phyloP scores from a whole-genome alignment of 768 basidiomycete genomes.

The Pisolithus tinctorius region DNA sequence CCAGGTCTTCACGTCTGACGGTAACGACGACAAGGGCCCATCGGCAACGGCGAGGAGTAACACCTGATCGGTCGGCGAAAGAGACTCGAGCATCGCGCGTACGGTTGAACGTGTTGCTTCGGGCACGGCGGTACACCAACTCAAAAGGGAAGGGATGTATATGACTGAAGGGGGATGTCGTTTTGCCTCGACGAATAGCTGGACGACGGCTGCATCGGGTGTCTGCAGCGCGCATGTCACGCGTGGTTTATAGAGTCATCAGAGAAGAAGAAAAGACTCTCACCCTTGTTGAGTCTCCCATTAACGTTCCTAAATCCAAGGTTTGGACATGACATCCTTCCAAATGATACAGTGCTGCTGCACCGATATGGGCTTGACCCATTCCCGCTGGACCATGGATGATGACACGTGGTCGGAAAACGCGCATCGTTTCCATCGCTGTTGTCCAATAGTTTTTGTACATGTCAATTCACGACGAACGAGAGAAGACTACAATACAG shows the following conservation, averaged over 20 bases:
- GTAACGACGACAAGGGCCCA: slow-evolving; percentile 60
- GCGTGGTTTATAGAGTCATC: background rate
- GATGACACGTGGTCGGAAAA: slow-evolving; percentile 84
- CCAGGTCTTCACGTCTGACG: slow-evolving; percentile 82
- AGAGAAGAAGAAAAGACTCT: slow-evolving; percentile 18
- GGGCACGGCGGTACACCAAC: slow-evolving; percentile 81
- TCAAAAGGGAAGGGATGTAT: slow-evolving; percentile 83
- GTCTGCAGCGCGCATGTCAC: slow-evolving; percentile 43
- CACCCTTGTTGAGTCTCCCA: slow-evolving; percentile 87
- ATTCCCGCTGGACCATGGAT: slow-evolving; percentile 78
- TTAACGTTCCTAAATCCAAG: slow-evolving; percentile 81
- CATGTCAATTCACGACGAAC: no score
- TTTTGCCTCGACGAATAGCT: slow-evolving; percentile 94
- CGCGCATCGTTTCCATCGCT: slow-evolving; percentile 89
- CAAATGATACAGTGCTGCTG: slow-evolving; percentile 86
- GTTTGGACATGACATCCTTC: slow-evolving; percentile 96
- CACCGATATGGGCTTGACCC: slow-evolving; percentile 88
- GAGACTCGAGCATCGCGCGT: slow-evolving; percentile 84
- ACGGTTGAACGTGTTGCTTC: slow-evolving; percentile 83
- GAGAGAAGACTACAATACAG: background rate
- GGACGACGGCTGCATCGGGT: slow-evolving; percentile 86
- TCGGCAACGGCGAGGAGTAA: slow-evolving; percentile 87
- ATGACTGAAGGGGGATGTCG: slow-evolving; percentile 94
- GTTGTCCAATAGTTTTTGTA: background rate
- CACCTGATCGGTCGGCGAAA: slow-evolving; percentile 90